Conservation (phyloP, 2,329 filamentous ascomycete species). For the Ophidiomyces ophidiicola region DNA sequence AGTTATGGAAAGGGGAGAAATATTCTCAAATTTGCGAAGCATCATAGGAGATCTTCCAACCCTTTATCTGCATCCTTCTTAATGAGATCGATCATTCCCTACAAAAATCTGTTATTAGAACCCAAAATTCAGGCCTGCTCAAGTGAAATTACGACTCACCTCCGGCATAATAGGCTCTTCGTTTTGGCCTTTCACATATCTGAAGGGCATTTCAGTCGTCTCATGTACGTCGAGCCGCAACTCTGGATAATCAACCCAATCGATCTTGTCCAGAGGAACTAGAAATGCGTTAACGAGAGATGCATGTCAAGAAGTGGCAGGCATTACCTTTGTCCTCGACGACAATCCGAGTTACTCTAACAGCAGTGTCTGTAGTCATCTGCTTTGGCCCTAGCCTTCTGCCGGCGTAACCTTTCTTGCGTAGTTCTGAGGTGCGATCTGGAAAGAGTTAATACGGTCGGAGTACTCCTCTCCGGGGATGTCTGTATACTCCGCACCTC, state of each 20-base stretch:
- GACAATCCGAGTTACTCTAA: conserved; percentile 81
- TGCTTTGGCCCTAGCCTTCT: conserved; percentile 81
- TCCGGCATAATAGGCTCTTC: conserved; percentile 83
- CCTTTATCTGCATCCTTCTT: conserved; percentile 87
- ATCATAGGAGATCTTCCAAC: conserved; percentile 71
- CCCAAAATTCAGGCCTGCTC: too few relatives aligned
- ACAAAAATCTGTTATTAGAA: conserved; percentile 11
- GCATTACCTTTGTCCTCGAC: conserved; percentile 64
- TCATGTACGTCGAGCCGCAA: conserved; percentile 83
- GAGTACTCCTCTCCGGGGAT: neutral
- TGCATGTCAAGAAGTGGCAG: neutral
- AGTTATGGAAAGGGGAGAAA: too few relatives aligned
- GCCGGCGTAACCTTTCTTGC: conserved; percentile 83
- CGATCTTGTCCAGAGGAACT: conserved; percentile 68
- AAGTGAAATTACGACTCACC: too few relatives aligned
- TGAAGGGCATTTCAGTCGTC: conserved; percentile 94
- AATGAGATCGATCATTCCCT: conserved; percentile 94
- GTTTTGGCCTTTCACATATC: conserved; percentile 67
- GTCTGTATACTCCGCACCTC: conserved; percentile 48
- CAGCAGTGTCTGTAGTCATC: conserved; percentile 97
- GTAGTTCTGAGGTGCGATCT: conserved; percentile 92
- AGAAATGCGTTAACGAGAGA: conserved; percentile 3
- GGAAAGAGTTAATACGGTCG: conserved; percentile 7
- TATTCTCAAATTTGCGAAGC: too few relatives aligned
- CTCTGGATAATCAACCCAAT: conserved; percentile 79